phyloP scores from a whole-genome alignment of 2,329 filamentous ascomycete species.

The Aspergillus sp. region DNA sequence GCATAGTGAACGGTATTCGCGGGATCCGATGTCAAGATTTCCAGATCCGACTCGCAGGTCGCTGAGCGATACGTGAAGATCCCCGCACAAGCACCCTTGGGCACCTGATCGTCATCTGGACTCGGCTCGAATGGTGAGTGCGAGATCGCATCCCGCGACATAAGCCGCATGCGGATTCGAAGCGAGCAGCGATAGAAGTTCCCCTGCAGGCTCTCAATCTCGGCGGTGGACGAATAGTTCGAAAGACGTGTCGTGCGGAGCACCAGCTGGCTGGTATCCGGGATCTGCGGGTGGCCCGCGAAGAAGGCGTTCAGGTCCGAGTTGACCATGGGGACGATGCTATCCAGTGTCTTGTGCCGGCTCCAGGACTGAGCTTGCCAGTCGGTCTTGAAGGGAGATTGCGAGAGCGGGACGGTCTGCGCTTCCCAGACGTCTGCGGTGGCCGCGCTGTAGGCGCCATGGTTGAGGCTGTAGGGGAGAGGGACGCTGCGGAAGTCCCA shows the following conservation, averaged over 20 bases:
- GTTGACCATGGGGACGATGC: slow-evolving; percentile 51
- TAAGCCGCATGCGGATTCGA: slow-evolving; percentile 52
- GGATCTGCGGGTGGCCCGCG: slow-evolving; percentile 29
- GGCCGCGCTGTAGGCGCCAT: slow-evolving; percentile 5
- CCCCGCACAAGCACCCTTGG: slow-evolving; percentile 54
- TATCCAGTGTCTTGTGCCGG: slow-evolving; percentile 41
- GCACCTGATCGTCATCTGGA: neutral
- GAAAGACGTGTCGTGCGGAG: slow-evolving; percentile 52
- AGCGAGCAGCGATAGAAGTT: slow-evolving; percentile 55
- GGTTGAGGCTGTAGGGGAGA: slow-evolving; percentile 20
- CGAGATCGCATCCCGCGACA: slow-evolving; percentile 21
- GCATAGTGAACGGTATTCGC: slow-evolving; percentile 47
- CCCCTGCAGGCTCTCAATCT: slow-evolving; percentile 52
- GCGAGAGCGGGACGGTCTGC: slow-evolving; percentile 37
- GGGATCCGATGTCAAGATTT: slow-evolving; percentile 56
- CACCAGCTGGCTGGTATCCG: slow-evolving; percentile 48
- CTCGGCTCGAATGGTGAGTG: neutral
- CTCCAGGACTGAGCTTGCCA: slow-evolving; percentile 53
- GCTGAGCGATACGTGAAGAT: slow-evolving; percentile 56
- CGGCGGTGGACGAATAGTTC: slow-evolving; percentile 52
- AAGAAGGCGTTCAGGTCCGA: slow-evolving; percentile 54
- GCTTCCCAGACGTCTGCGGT: slow-evolving; percentile 2
- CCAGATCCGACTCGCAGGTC: slow-evolving; percentile 57
- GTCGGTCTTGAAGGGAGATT: slow-evolving; percentile 39
- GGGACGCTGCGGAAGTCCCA: slow-evolving; percentile 56